These are phyloP conservation scores for Vitis labrusca DNA, from an alignment of 164 flowering plant genomes.

Conservation along the genomic window DNA sequence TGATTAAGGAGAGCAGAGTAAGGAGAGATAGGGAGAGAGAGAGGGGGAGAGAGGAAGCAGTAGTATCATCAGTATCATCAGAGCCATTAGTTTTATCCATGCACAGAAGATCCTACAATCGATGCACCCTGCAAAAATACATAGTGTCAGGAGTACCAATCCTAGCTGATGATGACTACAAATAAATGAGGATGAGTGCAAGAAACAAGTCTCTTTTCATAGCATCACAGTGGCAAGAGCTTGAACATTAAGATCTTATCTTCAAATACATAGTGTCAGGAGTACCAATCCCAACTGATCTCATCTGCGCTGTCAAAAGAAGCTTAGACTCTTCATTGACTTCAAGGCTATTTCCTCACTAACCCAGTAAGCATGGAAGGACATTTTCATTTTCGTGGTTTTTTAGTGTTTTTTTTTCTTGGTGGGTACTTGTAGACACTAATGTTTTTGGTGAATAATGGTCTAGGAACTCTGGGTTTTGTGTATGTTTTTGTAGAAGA, in stretches of 20 bases:
- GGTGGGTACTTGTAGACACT: neutral
- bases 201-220: constrained; percentile 48
- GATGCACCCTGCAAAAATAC: constrained; percentile 7
- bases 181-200: neutral
- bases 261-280: constrained; percentile 58
- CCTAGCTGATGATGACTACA: no score
- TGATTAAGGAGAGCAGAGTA: constrained; percentile 20
- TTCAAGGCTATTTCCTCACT: constrained; percentile 37
- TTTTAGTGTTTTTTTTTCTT: neutral
- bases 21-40: constrained; percentile 4
- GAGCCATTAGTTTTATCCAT: constrained; percentile 25
- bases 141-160: no score
- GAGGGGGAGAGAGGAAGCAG: neutral
- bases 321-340: constrained; percentile 34
- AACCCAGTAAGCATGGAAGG: constrained; percentile 30
- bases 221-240: constrained; percentile 64
- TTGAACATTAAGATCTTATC: constrained; percentile 66
- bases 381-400: neutral
- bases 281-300: constrained; percentile 54
- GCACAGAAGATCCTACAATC: constrained; percentile 36
- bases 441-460: neutral
- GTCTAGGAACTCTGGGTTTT: neutral
- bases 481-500: constrained; percentile 9
- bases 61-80: constrained; percentile 9
- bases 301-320: constrained; percentile 35